A percentile compares a stretch with the other conserved stretches of the same genome.
phyloP scores from a whole-genome alignment of 2,329 filamentous ascomycete genomes.

The Allantophomopsis cytisporea region DNA sequence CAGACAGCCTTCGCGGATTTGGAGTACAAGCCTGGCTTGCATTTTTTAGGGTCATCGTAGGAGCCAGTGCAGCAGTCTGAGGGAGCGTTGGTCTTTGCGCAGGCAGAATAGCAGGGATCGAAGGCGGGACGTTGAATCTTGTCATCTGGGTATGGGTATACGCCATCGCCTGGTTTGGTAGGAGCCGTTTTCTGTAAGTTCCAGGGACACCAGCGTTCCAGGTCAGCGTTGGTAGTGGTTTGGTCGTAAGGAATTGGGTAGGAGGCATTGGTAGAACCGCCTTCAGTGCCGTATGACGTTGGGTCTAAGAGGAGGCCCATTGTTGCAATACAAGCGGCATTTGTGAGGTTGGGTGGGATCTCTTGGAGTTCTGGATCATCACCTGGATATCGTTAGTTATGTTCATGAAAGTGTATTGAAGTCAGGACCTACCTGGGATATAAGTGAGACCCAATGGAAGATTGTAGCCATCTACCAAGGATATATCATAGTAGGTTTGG shows the following conservation, averaged over 20 bases:
- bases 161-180: constrained; percentile 55
- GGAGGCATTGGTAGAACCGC: constrained; percentile 43
- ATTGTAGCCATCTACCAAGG: constrained; percentile 76
- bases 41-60: constrained; percentile 48
- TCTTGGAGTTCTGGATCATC: constrained; percentile 42
- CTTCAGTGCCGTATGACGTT: constrained; percentile 35
- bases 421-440: constrained; percentile 22
- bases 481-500: constrained; percentile 76
- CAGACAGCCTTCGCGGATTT: constrained; percentile 60
- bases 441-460: constrained; percentile 53
- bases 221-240: constrained; percentile 36
- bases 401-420: too few species aligned
- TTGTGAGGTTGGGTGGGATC: constrained; percentile 65
- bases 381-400: constrained; percentile 16
- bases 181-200: constrained; percentile 57
- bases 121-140: constrained; percentile 57
- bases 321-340: constrained; percentile 64
- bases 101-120: constrained; percentile 67
- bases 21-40: constrained; percentile 55
- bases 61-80: constrained; percentile 65
- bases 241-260: constrained; percentile 57
- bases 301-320: constrained; percentile 42
- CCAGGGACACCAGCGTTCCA: constrained; percentile 69
- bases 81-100: constrained; percentile 51
- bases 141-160: constrained; percentile 73